A percentile compares a stretch with the other conserved stretches of the same genome.
Conservation (phyloP, 495 filamentous ascomycete species). For the Chaetomidium leptoderma region DNA sequence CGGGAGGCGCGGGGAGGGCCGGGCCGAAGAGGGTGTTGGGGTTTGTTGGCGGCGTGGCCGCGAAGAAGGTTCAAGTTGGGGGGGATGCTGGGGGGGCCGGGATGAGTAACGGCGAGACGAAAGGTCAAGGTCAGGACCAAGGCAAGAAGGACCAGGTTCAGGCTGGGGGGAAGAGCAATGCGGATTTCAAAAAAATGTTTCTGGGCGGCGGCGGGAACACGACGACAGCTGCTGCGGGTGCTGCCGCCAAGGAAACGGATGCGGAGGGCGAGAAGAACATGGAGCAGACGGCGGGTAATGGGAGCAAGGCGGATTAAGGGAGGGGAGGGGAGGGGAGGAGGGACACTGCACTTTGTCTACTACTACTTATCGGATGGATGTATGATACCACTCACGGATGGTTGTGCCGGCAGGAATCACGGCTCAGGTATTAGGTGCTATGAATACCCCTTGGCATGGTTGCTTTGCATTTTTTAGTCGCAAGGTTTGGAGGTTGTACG, state of each 20-base stretch:
- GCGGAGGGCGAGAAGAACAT: too few relatives aligned
- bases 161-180: slow-evolving; percentile 63
- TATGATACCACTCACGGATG: slow-evolving; percentile 12
- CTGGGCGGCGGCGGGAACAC: slow-evolving; percentile 21
- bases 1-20: slow-evolving; percentile 41
- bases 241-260: background rate
- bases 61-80: slow-evolving; percentile 28
- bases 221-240: background rate
- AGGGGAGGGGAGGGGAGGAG: background rate
- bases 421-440: slow-evolving; percentile 3
- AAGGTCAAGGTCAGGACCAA: background rate
- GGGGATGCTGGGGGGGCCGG: slow-evolving; percentile 25
- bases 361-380: slow-evolving; percentile 1
- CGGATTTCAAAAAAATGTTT: slow-evolving; percentile 82
- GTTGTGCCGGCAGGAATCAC: background rate
- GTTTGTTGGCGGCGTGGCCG: slow-evolving; percentile 34
- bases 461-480: background rate
- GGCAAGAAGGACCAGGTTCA: background rate
- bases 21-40: slow-evolving; percentile 55
- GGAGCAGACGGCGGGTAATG: background rate
- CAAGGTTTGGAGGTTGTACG: too few relatives aligned
- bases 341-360: background rate
- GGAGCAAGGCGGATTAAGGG: background rate
- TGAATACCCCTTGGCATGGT: slow-evolving; percentile 11
- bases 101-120: slow-evolving; percentile 8